Conservation (phyloP, 2,329 filamentous ascomycete genomes). For the Microascus cirrosus region DNA sequence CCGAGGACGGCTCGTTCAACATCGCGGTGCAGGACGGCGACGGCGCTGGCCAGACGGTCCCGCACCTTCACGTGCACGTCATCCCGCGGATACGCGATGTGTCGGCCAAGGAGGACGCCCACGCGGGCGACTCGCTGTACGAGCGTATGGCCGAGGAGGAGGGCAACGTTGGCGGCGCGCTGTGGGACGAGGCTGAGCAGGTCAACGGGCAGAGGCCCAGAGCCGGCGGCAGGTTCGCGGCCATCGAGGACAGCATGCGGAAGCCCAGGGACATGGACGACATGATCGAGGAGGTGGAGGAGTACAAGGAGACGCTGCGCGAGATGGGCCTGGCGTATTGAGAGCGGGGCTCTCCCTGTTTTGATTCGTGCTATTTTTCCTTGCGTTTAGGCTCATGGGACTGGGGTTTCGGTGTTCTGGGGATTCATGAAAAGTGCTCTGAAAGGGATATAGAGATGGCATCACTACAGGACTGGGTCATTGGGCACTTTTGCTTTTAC, state of each 20-base stretch:
- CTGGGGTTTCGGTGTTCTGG: not conserved
- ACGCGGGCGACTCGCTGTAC: constrained; percentile 64
- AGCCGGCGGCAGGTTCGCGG: constrained; percentile 49
- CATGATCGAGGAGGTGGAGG: constrained; percentile 69
- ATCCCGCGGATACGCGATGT: constrained; percentile 60
- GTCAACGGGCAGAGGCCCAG: constrained; percentile 24
- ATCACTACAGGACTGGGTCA: not conserved
- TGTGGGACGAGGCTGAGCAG: constrained; percentile 38
- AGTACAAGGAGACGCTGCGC: constrained; percentile 43
- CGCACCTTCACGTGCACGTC: constrained; percentile 87
- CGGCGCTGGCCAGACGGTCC: constrained; percentile 85
- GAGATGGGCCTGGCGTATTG: constrained; percentile 21
- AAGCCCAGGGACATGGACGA: constrained; percentile 57
- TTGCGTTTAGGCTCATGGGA: not conserved
- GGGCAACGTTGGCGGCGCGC: constrained; percentile 65
- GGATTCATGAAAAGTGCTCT: not conserved
- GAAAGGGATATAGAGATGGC: not conserved
- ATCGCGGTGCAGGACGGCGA: constrained; percentile 89
- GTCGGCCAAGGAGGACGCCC: constrained; percentile 26
- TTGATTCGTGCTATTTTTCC: not conserved
- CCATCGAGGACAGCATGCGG: constrained; percentile 61
- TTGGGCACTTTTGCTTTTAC: not conserved
- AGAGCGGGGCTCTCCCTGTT: not conserved
- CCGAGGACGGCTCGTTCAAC: constrained; percentile 66
- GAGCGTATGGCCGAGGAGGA: constrained; percentile 72